phyloP scores from a whole-genome alignment of 116 monocot genomes.

The Zostera marina region DNA sequence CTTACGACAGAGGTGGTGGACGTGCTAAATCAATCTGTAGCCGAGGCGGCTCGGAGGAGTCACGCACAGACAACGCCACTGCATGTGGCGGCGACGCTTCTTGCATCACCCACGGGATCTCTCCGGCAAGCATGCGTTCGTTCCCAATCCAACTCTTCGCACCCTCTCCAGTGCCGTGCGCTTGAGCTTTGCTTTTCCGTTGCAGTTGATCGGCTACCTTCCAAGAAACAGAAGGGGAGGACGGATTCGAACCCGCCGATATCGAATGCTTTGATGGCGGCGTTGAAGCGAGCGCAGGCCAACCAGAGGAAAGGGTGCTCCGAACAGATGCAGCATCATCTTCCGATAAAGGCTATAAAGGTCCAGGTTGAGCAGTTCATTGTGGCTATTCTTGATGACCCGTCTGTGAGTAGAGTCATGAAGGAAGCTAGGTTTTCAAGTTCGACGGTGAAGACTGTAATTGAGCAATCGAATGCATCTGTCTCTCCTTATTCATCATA shows the following conservation, averaged over 20 bases:
- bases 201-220: slow-evolving; percentile 70
- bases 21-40: slow-evolving; percentile 50
- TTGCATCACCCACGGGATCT: slow-evolving; percentile 36
- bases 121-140: slow-evolving; percentile 75
- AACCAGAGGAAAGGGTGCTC: slow-evolving; percentile 84
- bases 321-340: slow-evolving; percentile 65
- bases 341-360: slow-evolving; percentile 83
- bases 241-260: slow-evolving; percentile 35
- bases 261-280: slow-evolving; percentile 90
- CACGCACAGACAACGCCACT: slow-evolving; percentile 92
- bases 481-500: not conserved
- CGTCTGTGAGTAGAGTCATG: slow-evolving; percentile 90
- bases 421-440: slow-evolving; percentile 84
- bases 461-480: slow-evolving; percentile 43
- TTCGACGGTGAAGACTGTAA: slow-evolving; percentile 59
- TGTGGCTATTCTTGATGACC: slow-evolving; percentile 89
- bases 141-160: slow-evolving; percentile 63
- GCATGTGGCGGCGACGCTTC: slow-evolving; percentile 76
- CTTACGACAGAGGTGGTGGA: slow-evolving; percentile 68
- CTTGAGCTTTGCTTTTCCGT: slow-evolving; percentile 95
- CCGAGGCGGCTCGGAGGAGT: slow-evolving; percentile 44
- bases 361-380: slow-evolving; percentile 86
- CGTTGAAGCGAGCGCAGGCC: slow-evolving; percentile 91
- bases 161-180: slow-evolving; percentile 88
- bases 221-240: slow-evolving; percentile 5